These are phyloP conservation scores for Hyaloscypha finlandica DNA, from an alignment of 495 filamentous ascomycete genomes.

Conservation along the genomic window DNA sequence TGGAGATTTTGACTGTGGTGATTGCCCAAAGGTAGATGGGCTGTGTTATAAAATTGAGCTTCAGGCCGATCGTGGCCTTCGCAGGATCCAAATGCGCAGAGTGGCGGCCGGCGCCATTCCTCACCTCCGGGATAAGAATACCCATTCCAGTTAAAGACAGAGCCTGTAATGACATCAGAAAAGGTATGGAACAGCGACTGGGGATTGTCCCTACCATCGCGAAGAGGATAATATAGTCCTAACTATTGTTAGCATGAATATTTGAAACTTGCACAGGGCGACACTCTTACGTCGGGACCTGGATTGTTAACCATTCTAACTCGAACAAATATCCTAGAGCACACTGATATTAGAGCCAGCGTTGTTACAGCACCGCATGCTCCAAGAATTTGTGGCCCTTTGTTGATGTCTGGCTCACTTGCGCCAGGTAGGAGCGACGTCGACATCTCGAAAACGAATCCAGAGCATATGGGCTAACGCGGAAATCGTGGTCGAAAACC, in stretches of 20 bases:
- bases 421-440: background rate
- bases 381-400: slow-evolving; percentile 34
- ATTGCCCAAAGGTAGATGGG: slow-evolving; percentile 45
- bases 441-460: too few species aligned
- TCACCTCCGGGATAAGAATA: slow-evolving; percentile 40
- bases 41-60: slow-evolving; percentile 47
- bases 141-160: slow-evolving; percentile 37
- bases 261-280: background rate
- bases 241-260: slow-evolving; percentile 10
- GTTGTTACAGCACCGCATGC: slow-evolving; percentile 35
- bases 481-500: too few species aligned
- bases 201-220: slow-evolving; percentile 40
- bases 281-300: slow-evolving; percentile 40
- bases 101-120: slow-evolving; percentile 44
- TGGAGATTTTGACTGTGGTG: slow-evolving; percentile 46
- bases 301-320: slow-evolving; percentile 43
- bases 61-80: slow-evolving; percentile 23
- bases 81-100: slow-evolving; percentile 18
- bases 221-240: slow-evolving; percentile 42
- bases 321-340: slow-evolving; percentile 49
- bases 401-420: slow-evolving; percentile 14
- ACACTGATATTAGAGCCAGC: slow-evolving; percentile 29
- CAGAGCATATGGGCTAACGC: too few species aligned
- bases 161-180: slow-evolving; percentile 1
- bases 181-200: slow-evolving; percentile 10